Base-by-base conservation (phyloP, 768 basidiomycete species). In the Pleurotus platypus region DNA sequence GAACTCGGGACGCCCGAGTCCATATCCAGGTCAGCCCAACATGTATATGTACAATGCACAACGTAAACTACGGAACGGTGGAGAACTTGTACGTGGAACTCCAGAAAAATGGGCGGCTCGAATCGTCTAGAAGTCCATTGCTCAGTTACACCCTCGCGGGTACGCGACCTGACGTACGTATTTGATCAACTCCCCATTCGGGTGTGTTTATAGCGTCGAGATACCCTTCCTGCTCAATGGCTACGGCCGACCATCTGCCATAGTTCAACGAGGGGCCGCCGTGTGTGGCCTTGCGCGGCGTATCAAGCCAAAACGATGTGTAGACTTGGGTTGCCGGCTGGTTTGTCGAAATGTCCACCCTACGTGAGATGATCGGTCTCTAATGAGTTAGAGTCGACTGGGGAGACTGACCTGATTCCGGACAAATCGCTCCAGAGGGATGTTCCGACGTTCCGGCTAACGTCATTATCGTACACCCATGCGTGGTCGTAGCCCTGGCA, bases 131-230 rank as follows among this genome's bases (percentile, higher is more conserved):
- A 35, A 35, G 30, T 3, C 30, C 9, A 11, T 35, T 35, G 9
- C 9, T 35, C 30, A 35, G 30, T 35, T 9, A 35, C 30, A 35
- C 8, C 8, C 30, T 35, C 30, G 30, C 30, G 9, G 30, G 7
- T 35, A 35, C 30, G 30, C 30, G 30, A 35, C 30, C 9, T 27
- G 39, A 20, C 79, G 62, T 60, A 81, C 79, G 79, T 46, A 83
- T 81, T 60, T 81, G 79, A 64, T 83, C 74, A 2, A 80, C 71
- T 15, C 69, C 67, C 79, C 78, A 84, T 63, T 82, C 76, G 0
- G 81, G 82, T 4, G 75, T 80, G 58, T 84, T 80, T 54, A 83
- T 81, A 9, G 81, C 81, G 63, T 77, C 81, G 45, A 83, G 69
- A 59, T 77, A 78, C 6, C 80, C 78, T 61, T 80, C 72, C 60